Evolutionary conservation across 306 rosid species (phyloP).

Genomic region (Dalbergia cultrata): DNA sequence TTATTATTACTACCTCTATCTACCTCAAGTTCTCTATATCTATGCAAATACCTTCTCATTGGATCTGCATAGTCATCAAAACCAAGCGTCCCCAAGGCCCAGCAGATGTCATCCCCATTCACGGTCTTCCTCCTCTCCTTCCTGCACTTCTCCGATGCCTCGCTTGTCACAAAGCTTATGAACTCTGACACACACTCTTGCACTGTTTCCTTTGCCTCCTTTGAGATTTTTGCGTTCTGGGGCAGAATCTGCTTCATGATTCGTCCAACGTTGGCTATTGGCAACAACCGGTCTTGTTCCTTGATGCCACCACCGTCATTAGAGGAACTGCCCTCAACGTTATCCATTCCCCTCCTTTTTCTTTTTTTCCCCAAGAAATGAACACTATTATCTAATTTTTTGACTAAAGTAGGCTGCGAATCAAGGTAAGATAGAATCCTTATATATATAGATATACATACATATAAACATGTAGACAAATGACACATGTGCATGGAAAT

Average conservation of each 20-base stretch:
- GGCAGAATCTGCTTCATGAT: slow-evolving; percentile 95
- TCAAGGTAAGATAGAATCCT: slow-evolving; percentile 15
- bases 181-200: slow-evolving; percentile 96
- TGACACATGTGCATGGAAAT: not conserved
- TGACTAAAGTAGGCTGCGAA: not conserved
- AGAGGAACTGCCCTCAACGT: slow-evolving; percentile 49
- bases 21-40: slow-evolving; percentile 78
- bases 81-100: slow-evolving; percentile 83
- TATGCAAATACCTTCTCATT: slow-evolving; percentile 71
- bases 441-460: not conserved
- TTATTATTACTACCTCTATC: slow-evolving; percentile 60
- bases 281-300: slow-evolving; percentile 88
- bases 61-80: slow-evolving; percentile 91
- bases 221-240: slow-evolving; percentile 82
- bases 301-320: slow-evolving; percentile 53
- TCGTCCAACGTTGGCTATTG: slow-evolving; percentile 93
- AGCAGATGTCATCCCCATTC: slow-evolving; percentile 92
- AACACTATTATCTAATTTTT: not conserved
- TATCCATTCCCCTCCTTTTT: slow-evolving; percentile 28
- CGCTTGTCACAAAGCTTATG: slow-evolving; percentile 93
- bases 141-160: slow-evolving; percentile 88
- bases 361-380: not conserved
- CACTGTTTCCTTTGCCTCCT: slow-evolving; percentile 94
- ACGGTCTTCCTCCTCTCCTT: slow-evolving; percentile 93
- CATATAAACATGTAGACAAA: not conserved